These are phyloP conservation scores for Tetradesmus lagerheimii DNA, from an alignment of 139 green algal genomes.

Conservation along the genomic window DNA sequence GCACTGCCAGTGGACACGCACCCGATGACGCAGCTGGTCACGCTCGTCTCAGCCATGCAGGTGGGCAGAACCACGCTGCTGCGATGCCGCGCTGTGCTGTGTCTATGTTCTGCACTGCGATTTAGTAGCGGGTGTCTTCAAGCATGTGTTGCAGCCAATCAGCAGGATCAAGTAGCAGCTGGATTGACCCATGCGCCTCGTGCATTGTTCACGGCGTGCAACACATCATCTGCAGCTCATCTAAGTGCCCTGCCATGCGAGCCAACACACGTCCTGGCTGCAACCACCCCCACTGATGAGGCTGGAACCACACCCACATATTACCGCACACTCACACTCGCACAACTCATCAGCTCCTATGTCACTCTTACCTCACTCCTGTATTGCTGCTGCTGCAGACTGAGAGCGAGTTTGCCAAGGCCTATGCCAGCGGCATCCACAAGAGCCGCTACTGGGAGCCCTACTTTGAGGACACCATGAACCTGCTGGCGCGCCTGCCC, in stretches of 20 bases:
- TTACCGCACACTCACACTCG: neutral
- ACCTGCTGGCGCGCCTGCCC: conserved; percentile 97
- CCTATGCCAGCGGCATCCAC: conserved; percentile 89
- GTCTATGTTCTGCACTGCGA: no score
- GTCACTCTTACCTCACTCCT: neutral
- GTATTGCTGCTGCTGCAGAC: conserved; percentile 59
- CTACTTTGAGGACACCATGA: conserved; percentile 92
- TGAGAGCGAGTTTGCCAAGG: conserved; percentile 86
- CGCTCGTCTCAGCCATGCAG: conserved; percentile 85
- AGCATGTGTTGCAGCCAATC: no score
- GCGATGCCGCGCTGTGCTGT: neutral
- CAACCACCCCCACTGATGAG: neutral
- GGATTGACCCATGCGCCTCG: no score
- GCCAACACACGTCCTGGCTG: no score
- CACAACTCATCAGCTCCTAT: neutral
- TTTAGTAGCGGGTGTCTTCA: no score
- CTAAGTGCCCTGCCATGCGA: neutral
- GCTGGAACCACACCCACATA: neutral
- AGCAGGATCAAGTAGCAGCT: no score
- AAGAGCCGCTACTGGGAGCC: conserved; percentile 96
- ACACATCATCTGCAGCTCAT: no score
- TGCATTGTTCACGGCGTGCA: no score
- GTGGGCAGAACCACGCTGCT: conserved; percentile 46
- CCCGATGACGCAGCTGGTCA: conserved; percentile 95
- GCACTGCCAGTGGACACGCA: conserved; percentile 85